Evolutionary conservation across 2,329 filamentous ascomycete genomes (phyloP), one percentile per base, ranked within the genome.

Genomic region (Penicillium janthinellum): DNA sequence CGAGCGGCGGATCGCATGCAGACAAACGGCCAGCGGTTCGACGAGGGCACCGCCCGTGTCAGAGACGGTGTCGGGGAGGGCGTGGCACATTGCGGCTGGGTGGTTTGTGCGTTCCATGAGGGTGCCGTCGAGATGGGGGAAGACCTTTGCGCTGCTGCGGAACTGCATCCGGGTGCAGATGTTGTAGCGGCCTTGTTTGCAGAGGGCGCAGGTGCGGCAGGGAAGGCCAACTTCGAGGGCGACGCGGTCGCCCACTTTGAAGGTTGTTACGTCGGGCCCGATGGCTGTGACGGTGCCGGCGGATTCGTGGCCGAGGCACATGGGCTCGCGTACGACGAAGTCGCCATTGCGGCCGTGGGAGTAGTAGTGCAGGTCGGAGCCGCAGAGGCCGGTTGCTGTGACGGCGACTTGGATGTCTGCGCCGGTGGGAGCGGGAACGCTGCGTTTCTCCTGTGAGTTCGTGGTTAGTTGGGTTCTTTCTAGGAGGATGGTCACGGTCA

Each of bases 141-240:
- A 86, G 22, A 78, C 77, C 70, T 86, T 88, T 38, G 86, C 86
- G 56, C 82, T 85, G 66, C 82, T 84, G 60, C 84, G 73, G 69
- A 88, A 88, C 42, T 77, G 78, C 78, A 88, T 82, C 8, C 76
- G 76, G 25, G 82, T 81, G 76, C 86, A 88, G 64, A 88, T 85
- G 66, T 88, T 88, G 71, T 88, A 88, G 53, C 85, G 75, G 54
- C 83, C 84, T 57, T 82, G 78, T 45, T 77, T 75, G 70, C 86
- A 88, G 54, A 83, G 75, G 22, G 79, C 73, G 69, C 86, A 88
- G 42, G 74, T 70, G 41, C 90, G 87, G 80, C 94, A 98, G 0
- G 92, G 91, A 54, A 91, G 85, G 53, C 94, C 94, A 14, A 96
- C 94, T 82, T 98, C 94, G 44, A 98, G 82, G n/a, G 94, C 92